Evolutionary conservation across 2,329 filamentous ascomycete species (phyloP).

Genomic region (Neofusicoccum sp.): DNA sequence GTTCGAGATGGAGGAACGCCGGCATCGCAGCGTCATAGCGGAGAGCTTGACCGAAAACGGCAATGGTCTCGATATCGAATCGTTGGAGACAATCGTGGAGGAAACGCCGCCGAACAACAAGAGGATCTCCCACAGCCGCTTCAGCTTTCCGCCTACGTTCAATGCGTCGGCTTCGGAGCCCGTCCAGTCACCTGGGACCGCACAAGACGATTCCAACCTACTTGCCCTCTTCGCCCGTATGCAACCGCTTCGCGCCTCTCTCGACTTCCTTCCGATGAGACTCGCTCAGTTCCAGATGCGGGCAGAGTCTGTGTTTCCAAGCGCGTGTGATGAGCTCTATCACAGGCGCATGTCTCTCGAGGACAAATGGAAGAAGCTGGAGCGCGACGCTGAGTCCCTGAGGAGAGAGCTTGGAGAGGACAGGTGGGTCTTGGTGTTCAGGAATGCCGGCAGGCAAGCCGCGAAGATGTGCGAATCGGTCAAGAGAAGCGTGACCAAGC

Average conservation of each 20-base stretch:
- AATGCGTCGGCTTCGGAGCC: slow-evolving; percentile 54
- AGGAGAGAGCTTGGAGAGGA: slow-evolving; percentile 91
- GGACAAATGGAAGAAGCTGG: slow-evolving; percentile 80
- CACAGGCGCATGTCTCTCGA: slow-evolving; percentile 73
- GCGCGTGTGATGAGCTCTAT: slow-evolving; percentile 84
- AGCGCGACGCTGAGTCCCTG: slow-evolving; percentile 84
- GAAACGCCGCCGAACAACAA: slow-evolving; percentile 65
- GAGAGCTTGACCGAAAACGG: slow-evolving; percentile 55
- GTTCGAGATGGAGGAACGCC: slow-evolving; percentile 96
- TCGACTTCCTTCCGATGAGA: slow-evolving; percentile 95
- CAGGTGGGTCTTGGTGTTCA: slow-evolving; percentile 92
- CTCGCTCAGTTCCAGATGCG: slow-evolving; percentile 80
- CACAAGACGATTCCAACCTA: slow-evolving; percentile 81
- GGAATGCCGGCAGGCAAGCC: slow-evolving; percentile 85
- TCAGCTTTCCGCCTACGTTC: slow-evolving; percentile 64
- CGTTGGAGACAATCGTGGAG: slow-evolving; percentile 90
- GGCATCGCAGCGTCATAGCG: slow-evolving; percentile 75
- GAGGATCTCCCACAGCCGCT: slow-evolving; percentile 60
- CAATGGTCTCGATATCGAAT: slow-evolving; percentile 69
- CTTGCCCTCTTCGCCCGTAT: slow-evolving; percentile 90
- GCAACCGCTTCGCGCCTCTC: slow-evolving; percentile 86
- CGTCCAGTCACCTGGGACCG: slow-evolving; percentile 54
- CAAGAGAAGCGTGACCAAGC: slow-evolving; percentile 77
- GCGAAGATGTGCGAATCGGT: slow-evolving; percentile 97
- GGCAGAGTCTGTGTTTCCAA: slow-evolving; percentile 78